A percentile compares a stretch with the other conserved stretches of the same genome.
Conservation (phyloP, 345 rosid species). For the Erucastrum elatum region DNA sequence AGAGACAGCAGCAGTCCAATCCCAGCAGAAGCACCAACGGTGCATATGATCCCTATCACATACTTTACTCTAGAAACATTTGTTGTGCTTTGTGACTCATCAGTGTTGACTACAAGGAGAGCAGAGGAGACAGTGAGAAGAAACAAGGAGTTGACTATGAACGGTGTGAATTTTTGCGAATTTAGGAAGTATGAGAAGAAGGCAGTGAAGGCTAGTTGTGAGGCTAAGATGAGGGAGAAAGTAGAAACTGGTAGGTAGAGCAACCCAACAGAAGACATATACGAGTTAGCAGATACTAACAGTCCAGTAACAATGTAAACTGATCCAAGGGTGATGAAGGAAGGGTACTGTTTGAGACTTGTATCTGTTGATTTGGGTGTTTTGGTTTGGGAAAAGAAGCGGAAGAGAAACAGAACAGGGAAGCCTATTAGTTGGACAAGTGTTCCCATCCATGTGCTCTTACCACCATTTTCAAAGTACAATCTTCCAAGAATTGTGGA, state of each 20-base stretch:
- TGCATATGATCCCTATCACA: constrained; percentile 48
- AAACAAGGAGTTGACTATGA: constrained; percentile 43
- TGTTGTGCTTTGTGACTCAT: constrained; percentile 8
- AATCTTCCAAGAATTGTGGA: constrained; percentile 48
- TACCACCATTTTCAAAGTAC: constrained; percentile 53
- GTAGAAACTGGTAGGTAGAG: constrained; percentile 56
- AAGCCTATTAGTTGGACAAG: constrained; percentile 51
- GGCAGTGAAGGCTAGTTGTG: constrained; percentile 57
- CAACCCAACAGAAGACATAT: constrained; percentile 52
- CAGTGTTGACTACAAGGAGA: constrained; percentile 41
- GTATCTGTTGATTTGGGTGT: background rate
- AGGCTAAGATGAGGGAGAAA: constrained; percentile 45
- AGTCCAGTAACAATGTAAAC: constrained; percentile 47
- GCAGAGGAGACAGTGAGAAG: constrained; percentile 55
- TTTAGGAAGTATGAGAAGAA: constrained; percentile 54
- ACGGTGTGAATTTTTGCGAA: constrained; percentile 50
- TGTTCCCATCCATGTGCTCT: constrained; percentile 53
- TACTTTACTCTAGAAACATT: constrained; percentile 19
- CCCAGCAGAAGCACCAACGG: constrained; percentile 49
- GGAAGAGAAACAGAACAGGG: constrained; percentile 52
- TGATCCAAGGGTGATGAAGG: constrained; percentile 20
- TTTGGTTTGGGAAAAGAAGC: constrained; percentile 33
- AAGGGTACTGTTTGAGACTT: background rate
- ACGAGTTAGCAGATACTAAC: constrained; percentile 32
- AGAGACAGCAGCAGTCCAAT: constrained; percentile 46